Evolutionary conservation across 2,329 filamentous ascomycete genomes (phyloP), one percentile per base, ranked within the genome.

Genomic region (Trichoderma atroviride): DNA sequence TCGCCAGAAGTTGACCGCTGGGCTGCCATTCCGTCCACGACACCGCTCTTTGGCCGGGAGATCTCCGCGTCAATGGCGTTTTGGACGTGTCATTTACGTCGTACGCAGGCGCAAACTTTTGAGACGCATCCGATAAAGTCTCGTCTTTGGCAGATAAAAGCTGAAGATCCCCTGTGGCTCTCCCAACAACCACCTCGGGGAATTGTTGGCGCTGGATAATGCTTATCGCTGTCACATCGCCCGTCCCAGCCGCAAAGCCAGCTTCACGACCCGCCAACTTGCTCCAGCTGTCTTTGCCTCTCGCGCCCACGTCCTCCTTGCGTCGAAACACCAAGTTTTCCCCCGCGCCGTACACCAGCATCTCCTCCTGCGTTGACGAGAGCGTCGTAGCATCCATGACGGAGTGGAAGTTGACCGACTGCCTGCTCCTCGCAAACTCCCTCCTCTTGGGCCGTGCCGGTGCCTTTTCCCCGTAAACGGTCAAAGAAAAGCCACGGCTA

Each of bases 291-390:
- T 75, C 75, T 24, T 27, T 60, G 31, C 55, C 61, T 68, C 47
- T 71, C 4, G 70, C 75, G 6, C 73, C 72, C 13, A 73, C 76
- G 16, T 78, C 74, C 24, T 78, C 74, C 24, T 81, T 81, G 31
- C 79, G 76, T 27, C 84, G 78, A 3, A 82, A 80, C 5, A 86
- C 76, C 33, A 88, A 74, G 31, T 87, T 81, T 75, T 87, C 84
- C 0, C 86, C 86, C 0, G 81, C 83, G 0, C 85, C 85, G 77
- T 82, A 86, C 1, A 83, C 81, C 0, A 87, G 77, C 14, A 85
- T 71, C 74, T 88, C 86, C 31, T 82, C 75, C 5, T 76, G 76
- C n/a, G 76, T 75, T 14, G 75, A 75, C 5, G 77, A 74, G 33
- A 80, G 75, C 7, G 81, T 74, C 31, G 79, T 74, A 6, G 83